Percentiles rank a stretch among this genome's conserved stretches.
These are phyloP conservation scores for Sequoiadendron giganteum DNA, from an alignment of 75 land plant genomes.

Conservation along the genomic window DNA sequence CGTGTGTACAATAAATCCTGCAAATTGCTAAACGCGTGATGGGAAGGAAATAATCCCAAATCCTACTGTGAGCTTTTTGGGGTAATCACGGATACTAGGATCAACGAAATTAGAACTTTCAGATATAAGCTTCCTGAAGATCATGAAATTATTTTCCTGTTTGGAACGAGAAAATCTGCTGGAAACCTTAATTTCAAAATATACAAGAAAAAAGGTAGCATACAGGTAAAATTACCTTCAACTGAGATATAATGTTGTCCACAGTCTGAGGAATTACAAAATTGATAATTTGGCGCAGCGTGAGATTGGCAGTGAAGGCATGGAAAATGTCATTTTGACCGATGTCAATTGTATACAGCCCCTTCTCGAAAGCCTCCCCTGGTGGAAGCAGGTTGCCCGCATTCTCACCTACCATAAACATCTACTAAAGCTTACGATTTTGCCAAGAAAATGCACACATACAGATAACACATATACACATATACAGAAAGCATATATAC, in stretches of 20 bases:
- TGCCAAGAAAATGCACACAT: background rate
- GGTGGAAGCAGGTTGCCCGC: background rate
- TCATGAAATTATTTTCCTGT: background rate
- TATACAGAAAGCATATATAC: background rate
- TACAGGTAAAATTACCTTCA: background rate
- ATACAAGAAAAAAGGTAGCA: background rate
- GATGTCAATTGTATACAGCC: constrained; percentile 57
- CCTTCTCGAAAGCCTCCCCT: constrained; percentile 34
- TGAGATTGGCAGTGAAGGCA: constrained; percentile 38
- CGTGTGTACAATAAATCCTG: background rate
- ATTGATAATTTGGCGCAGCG: constrained; percentile 22
- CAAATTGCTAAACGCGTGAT: background rate
- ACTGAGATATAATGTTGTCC: background rate
- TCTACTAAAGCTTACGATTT: background rate
- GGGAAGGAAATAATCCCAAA: background rate
- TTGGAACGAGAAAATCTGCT: background rate
- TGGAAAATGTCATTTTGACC: constrained; percentile 61
- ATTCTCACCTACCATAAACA: background rate
- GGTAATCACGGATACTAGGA: too few relatives aligned
- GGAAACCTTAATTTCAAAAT: background rate
- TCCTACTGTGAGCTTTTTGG: background rate
- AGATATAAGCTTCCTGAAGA: background rate
- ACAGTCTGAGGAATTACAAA: background rate
- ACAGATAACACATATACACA: background rate
- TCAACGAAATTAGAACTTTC: background rate